Evolutionary conservation across 2,329 filamentous ascomycete genomes (phyloP), one percentile per base, ranked within the genome.

Genomic region (Pseudocercospora crystallina): DNA sequence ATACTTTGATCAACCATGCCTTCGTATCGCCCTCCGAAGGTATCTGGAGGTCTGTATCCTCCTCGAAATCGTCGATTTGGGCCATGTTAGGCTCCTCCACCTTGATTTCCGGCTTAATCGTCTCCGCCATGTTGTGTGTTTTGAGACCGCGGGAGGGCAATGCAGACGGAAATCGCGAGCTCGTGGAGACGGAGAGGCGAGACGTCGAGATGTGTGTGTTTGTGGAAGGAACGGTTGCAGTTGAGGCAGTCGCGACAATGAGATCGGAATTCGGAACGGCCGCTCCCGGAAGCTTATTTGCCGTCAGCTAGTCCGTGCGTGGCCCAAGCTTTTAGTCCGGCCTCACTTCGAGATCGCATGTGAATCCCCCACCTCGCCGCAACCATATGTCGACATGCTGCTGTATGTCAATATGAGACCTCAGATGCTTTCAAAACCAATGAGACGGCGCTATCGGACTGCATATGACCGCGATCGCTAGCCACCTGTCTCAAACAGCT

Each of bases 1-100:
- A 90, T 37, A 95, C 77, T 58, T 89, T 86, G 45, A 88, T 85
- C 43, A 95, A 78, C 76, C 89, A 95, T 59, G 54, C 59, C 56
- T 20, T 34, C 39, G 3, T 20, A 26, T 42, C 46, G 35, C 37
- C 53, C 38, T 34, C 42, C 34, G 45, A 41, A 13, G 66, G 66
- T 17, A 68, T 60, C 15, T 61, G 48, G 40, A 66, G 60, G 42
- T 67, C 65, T 51, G 49, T 60, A 45, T 67, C 66, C 38, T 67
- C 65, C 42, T 68, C 66, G 44, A 63, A 68, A 35, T 62, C 63
- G 20, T 67, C 66, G 14, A 64, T 57, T 44, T 65, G 61, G 34
- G 47, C 60, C 12, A 66, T 51, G 42, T 61, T 61, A 45, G 52
- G 54, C 43, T 52, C 52, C 39, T 61, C 58, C 20, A 49, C 39